A percentile compares a stretch with the other conserved stretches of the same genome.
phyloP scores from a whole-genome alignment of 441 rosid genomes.

The Viola pubescens region DNA sequence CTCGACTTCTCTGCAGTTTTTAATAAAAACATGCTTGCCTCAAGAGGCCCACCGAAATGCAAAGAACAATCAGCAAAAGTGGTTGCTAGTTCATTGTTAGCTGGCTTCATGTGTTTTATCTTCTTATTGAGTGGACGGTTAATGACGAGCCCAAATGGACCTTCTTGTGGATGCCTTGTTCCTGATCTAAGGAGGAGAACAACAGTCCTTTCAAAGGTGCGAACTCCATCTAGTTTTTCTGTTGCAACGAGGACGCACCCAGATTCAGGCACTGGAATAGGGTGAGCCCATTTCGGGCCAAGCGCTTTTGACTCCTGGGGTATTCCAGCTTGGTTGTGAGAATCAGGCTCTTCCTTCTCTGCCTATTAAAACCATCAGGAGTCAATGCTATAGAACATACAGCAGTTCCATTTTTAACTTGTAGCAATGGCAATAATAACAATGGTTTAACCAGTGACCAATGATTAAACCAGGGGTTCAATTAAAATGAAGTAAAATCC shows the following conservation, averaged over 20 bases:
- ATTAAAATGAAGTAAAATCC: no score
- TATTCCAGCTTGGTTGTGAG: conserved; percentile 32
- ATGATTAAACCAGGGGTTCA: no score
- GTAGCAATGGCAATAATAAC: no score
- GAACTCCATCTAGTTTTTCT: conserved; percentile 78
- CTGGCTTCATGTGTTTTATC: conserved; percentile 69
- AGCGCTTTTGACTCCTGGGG: conserved; percentile 44
- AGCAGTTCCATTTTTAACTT: not conserved
- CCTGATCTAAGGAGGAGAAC: conserved; percentile 87
- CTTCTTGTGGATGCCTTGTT: conserved; percentile 72
- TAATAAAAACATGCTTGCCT: conserved; percentile 73
- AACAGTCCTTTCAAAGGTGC: conserved; percentile 72
- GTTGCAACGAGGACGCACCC: conserved; percentile 97
- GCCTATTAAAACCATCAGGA: conserved; percentile 34
- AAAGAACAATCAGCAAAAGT: conserved; percentile 75
- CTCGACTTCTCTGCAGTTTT: conserved; percentile 44
- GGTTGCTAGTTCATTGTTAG: conserved; percentile 63
- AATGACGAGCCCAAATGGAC: conserved; percentile 82
- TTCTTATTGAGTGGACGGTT: conserved; percentile 79
- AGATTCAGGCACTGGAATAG: conserved; percentile 76
- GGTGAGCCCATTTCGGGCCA: conserved; percentile 84
- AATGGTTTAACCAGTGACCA: no score
- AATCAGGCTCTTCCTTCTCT: conserved; percentile 44
- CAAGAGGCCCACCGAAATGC: conserved; percentile 90
- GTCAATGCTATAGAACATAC: not conserved